Evolutionary conservation across 257 asterid species (phyloP).

Genomic region (Nicotiana sylvestris): DNA sequence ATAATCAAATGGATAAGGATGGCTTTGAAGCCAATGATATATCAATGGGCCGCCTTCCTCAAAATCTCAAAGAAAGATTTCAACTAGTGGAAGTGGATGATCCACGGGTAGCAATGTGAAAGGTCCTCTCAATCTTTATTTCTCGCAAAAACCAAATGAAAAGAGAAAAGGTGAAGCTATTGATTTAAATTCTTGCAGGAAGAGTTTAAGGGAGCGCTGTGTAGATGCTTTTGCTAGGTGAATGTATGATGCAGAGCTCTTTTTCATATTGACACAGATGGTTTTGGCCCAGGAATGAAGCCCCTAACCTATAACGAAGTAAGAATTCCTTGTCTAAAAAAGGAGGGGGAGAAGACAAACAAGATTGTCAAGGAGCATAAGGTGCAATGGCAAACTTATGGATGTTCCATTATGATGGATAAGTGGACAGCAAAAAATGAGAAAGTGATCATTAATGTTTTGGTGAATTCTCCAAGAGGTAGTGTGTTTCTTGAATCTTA

Average conservation of each 20-base stretch:
- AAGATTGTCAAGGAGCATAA: not conserved
- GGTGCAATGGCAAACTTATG: not conserved
- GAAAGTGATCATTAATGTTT: not conserved
- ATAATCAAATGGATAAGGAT: not conserved
- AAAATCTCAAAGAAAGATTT: not conserved
- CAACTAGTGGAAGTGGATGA: not conserved
- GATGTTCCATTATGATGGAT: not conserved
- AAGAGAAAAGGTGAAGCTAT: not conserved
- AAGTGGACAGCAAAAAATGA: not conserved
- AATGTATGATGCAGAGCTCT: not conserved
- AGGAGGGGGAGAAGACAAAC: not conserved
- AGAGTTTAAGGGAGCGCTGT: not conserved
- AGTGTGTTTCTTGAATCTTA: not conserved
- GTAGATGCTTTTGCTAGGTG: not conserved
- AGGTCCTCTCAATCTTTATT: not conserved
- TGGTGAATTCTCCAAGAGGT: not conserved
- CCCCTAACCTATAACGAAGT: not conserved
- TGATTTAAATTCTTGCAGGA: not conserved
- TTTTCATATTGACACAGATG: not conserved
- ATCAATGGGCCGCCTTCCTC: not conserved
- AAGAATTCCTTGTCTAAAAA: conserved; percentile 16
- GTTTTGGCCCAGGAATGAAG: not conserved
- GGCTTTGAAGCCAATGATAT: not conserved
- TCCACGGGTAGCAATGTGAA: not conserved
- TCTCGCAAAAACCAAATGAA: not conserved